Percentiles rank a stretch among this genome's conserved stretches.
phyloP scores from a whole-genome alignment of 1,284 basidiomycete genomes.

The Uromyces viciae-fabae region DNA sequence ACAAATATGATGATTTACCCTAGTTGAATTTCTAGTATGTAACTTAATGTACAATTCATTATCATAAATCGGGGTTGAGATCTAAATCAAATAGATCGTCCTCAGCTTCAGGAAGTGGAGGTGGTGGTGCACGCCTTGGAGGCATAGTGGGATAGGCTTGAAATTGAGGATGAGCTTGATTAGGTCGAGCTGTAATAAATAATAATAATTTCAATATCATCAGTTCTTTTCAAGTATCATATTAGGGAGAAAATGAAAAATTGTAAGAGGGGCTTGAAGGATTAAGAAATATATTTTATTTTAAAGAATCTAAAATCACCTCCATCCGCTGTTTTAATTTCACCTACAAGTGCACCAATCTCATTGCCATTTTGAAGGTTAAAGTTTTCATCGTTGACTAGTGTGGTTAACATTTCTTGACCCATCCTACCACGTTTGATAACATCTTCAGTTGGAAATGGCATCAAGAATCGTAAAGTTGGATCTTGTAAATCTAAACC shows the following conservation, averaged over 20 bases:
- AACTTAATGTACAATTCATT: background rate
- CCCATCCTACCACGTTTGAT: constrained; percentile 51
- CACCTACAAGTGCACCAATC: constrained; percentile 46
- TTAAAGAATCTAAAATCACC: too few relatives aligned
- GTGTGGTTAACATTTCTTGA: constrained; percentile 47
- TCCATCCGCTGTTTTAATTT: constrained; percentile 50
- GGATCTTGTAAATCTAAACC: constrained; percentile 48
- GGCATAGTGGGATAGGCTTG: constrained; percentile 32
- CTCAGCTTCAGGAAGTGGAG: constrained; percentile 44
- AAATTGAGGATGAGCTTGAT: background rate
- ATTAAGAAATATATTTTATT: too few relatives aligned
- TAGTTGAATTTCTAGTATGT: too few relatives aligned
- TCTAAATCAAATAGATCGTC: constrained; percentile 51
- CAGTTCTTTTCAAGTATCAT: too few relatives aligned
- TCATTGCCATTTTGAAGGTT: background rate
- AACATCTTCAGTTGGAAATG: constrained; percentile 52
- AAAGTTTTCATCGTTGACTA: background rate
- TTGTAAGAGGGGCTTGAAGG: background rate
- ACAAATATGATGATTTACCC: too few relatives aligned
- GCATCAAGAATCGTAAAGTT: constrained; percentile 49
- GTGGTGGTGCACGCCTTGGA: constrained; percentile 44
- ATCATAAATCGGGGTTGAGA: constrained; percentile 50
- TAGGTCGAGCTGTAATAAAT: constrained; percentile 24
- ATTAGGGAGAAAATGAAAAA: background rate
- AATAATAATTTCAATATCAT: background rate